Percentiles rank a stretch among this genome's conserved stretches.
phyloP scores from a whole-genome alignment of 495 filamentous ascomycete genomes.

The Xylaria castorea region DNA sequence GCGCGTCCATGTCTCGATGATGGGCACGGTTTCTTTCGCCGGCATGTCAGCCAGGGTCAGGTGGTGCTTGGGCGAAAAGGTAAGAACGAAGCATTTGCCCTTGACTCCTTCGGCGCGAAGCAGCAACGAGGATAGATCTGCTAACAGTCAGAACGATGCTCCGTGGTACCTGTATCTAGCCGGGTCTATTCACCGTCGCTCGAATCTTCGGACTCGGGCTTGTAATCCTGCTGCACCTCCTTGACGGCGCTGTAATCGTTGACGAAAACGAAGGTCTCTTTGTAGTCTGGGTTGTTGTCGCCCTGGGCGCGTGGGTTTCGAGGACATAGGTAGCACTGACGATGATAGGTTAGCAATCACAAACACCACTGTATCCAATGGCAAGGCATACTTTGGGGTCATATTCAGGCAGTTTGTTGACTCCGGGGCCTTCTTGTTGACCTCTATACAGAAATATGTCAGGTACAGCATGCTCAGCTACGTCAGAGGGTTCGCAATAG shows the following conservation, averaged over 20 bases:
- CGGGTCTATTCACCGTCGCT: slow-evolving; percentile 40
- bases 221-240: slow-evolving; percentile 75
- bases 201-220: slow-evolving; percentile 37
- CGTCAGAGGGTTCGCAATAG: not conserved
- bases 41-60: slow-evolving; percentile 88
- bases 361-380: not conserved
- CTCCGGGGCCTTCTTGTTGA: slow-evolving; percentile 83
- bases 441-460: slow-evolving; percentile 63
- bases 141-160: slow-evolving; percentile 16
- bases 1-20: slow-evolving; percentile 85
- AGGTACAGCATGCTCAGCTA: slow-evolving; percentile 23
- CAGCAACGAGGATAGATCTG: slow-evolving; percentile 77
- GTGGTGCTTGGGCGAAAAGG: slow-evolving; percentile 89
- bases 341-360: slow-evolving; percentile 26
- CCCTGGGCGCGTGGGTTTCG: slow-evolving; percentile 92
- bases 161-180: not conserved
- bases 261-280: slow-evolving; percentile 89
- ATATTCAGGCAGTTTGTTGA: slow-evolving; percentile 77
- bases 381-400: slow-evolving; percentile 68
- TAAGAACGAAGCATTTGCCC: slow-evolving; percentile 97
- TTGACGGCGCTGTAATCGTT: slow-evolving; percentile 99
- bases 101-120: slow-evolving; percentile 86
- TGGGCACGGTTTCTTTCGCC: slow-evolving; percentile 70
- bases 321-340: slow-evolving; percentile 89
- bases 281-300: slow-evolving; percentile 85